Percentiles rank a stretch among this genome's conserved stretches.
These are phyloP conservation scores for Wickerhamomyces bisporus DNA, from an alignment of 805 yeast genomes.

Conservation along the genomic window DNA sequence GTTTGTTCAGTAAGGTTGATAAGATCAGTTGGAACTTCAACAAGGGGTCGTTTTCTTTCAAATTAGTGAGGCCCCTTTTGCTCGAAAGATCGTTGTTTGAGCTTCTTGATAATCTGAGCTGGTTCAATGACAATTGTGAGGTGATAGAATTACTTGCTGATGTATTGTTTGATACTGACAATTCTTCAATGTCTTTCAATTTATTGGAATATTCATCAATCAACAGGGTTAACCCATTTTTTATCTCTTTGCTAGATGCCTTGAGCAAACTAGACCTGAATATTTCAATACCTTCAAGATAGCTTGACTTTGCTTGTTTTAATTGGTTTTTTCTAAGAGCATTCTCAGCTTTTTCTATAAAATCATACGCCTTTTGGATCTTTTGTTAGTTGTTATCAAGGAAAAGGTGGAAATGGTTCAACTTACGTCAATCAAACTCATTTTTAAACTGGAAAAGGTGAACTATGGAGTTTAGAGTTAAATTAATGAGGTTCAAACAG, in stretches of 20 bases:
- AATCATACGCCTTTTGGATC: slow-evolving; percentile 37
- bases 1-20: not conserved
- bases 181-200: slow-evolving; percentile 18
- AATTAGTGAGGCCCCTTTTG: not conserved
- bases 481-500: no score
- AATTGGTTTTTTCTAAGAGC: slow-evolving; percentile 39
- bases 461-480: no score
- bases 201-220: not conserved
- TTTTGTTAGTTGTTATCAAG: not conserved
- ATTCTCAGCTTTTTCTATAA: slow-evolving; percentile 49
- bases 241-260: not conserved
- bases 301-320: slow-evolving; percentile 34
- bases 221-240: not conserved
- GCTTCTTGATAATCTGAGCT: not conserved
- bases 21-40: not conserved
- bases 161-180: not conserved
- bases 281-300: slow-evolving; percentile 31
- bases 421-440: no score
- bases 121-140: not conserved
- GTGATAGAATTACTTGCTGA: not conserved
- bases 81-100: not conserved
- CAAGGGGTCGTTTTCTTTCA: not conserved
- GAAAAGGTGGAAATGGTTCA: not conserved
- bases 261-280: slow-evolving; percentile 16
- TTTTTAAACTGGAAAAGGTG: no score